phyloP scores from a whole-genome alignment of 2,329 filamentous ascomycete genomes.

The Paraphoma chrysanthemicola region DNA sequence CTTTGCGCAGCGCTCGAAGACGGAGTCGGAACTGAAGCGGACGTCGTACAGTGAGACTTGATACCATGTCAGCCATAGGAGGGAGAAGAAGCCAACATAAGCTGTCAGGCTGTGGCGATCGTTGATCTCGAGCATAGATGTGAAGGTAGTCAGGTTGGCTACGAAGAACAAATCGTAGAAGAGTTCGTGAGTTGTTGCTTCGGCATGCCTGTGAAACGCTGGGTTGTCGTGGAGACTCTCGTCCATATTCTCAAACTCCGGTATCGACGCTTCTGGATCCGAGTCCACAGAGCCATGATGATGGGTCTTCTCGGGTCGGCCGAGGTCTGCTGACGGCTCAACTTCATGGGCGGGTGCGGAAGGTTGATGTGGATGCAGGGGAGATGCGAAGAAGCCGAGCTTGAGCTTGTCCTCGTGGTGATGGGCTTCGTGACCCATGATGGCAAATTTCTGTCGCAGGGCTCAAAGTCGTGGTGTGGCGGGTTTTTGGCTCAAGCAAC shows the following conservation, averaged over 20 bases:
- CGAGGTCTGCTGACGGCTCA: constrained; percentile 4
- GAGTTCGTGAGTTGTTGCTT: constrained; percentile 63
- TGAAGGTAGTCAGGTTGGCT: constrained; percentile 68
- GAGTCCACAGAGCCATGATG: constrained; percentile 3
- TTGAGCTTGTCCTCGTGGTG: constrained; percentile 16
- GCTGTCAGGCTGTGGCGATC: constrained; percentile 50
- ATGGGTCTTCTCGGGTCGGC: constrained; percentile 11
- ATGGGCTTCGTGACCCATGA: constrained; percentile 28
- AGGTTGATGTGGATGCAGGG: constrained; percentile 11
- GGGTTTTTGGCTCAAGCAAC: neutral
- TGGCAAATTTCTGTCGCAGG: neutral
- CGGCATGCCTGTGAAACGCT: constrained; percentile 52
- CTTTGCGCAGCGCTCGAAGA: constrained; percentile 67
- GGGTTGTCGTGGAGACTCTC: constrained; percentile 15
- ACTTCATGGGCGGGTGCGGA: neutral
- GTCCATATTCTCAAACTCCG: constrained; percentile 22
- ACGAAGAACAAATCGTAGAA: constrained; percentile 70
- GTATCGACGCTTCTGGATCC: constrained; percentile 7
- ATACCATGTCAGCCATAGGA: constrained; percentile 75
- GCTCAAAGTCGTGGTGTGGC: neutral
- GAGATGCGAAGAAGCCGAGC: constrained; percentile 27
- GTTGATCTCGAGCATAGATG: constrained; percentile 62
- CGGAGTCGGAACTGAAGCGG: constrained; percentile 68
- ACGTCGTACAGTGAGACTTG: constrained; percentile 70
- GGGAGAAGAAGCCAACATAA: constrained; percentile 62